These are phyloP conservation scores for Bassia scoparia DNA, from an alignment of 148 eudicot genomes.

Conservation along the genomic window DNA sequence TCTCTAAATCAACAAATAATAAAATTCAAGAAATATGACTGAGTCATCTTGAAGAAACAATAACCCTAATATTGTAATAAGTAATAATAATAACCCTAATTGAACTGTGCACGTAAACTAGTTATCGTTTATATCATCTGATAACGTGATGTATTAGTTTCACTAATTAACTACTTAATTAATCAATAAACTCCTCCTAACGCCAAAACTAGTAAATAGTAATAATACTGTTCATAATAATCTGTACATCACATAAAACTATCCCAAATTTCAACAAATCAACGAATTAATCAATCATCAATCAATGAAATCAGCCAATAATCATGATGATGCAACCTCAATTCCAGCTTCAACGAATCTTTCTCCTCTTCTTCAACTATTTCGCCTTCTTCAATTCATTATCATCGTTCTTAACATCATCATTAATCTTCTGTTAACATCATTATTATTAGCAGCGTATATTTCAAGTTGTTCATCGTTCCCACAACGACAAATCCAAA, in stretches of 20 bases:
- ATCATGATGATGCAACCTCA: slow-evolving; percentile 14
- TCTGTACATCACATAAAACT: not conserved
- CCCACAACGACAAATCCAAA: slow-evolving; percentile 12
- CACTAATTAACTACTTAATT: no score
- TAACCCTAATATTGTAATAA: no score
- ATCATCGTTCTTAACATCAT: not conserved
- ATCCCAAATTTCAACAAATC: not conserved
- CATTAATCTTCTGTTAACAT: not conserved
- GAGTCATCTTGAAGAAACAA: no score
- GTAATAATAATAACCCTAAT: no score
- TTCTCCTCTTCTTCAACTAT: slow-evolving; percentile 14
- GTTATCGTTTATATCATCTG: no score
- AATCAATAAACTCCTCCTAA: not conserved
- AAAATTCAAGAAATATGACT: no score
- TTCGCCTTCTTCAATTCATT: slow-evolving; percentile 21
- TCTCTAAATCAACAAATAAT: no score
- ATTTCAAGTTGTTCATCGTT: not conserved
- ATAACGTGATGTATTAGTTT: no score
- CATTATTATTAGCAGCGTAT: not conserved
- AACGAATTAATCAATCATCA: not conserved
- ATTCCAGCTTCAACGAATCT: slow-evolving; percentile 32
- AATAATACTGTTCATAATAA: not conserved
- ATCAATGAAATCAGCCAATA: not conserved
- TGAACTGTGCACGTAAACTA: no score
- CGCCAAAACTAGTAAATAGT: no score